Base-by-base conservation (phyloP, 1,284 basidiomycete species). In the Porogramme epimiltina region DNA sequence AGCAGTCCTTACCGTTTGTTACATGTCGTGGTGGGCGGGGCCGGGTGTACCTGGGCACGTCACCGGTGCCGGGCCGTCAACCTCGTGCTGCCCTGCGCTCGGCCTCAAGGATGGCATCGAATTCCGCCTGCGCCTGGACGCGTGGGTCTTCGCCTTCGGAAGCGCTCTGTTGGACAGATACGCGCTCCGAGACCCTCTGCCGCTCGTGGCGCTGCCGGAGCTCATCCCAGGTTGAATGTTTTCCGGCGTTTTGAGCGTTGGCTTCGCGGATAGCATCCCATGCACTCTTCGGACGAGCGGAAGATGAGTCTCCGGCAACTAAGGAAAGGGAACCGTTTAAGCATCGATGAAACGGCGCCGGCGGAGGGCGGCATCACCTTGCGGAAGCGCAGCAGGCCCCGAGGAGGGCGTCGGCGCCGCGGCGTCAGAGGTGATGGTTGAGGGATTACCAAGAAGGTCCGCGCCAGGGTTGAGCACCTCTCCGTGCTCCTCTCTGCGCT, bases 261-360 rank as follows among this genome's bases (percentile, higher is more conserved):
- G 70, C 76, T 42, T 71, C 70, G 47, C 85, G 81, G 39, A 89
- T 82, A 55, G 83, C 77, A 37, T 85, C 83, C 87, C 86, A 89
- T 55, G 71, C 78, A 50, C 64, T 78, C 49, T 55, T 48, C 15
- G 66, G 63, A 37, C 47, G 54, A 13, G 40, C 22, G 11, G 50
- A 8, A 6, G 28, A 11, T 3, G 51, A 33, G 16, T 53, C 51
- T n/a, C 47, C 47, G 24, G 49, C 18, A 22, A 33, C 55, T 55
- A 24, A 13, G 25, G n/a, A n/a, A n/a, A n/a, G n/a, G n/a, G n/a
- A n/a, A n/a, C n/a, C n/a, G n/a, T n/a, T n/a, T n/a, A n/a, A n/a
- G n/a, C n/a, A n/a, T n/a, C n/a, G n/a, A n/a, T n/a, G 10, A 15
- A 42, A 20, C 41, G 39, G 37, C n/a, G n/a, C n/a, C 23, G 28